Evolutionary conservation across 495 filamentous ascomycete species (phyloP), one percentile per base, ranked within the genome.

Genomic region (Tuber magnatum): DNA sequence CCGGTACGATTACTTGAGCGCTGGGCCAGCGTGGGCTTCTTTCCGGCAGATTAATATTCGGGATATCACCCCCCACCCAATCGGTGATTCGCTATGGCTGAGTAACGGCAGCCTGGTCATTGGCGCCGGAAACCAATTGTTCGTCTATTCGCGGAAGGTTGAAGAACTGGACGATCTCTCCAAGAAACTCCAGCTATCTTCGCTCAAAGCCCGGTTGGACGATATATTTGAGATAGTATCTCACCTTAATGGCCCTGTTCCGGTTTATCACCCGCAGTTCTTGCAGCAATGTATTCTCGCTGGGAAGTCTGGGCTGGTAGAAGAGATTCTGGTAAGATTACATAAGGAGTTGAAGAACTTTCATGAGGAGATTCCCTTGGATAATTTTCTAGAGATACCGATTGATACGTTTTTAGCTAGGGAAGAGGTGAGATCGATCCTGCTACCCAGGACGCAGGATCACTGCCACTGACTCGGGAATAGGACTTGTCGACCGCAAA

Each of bases 221-320:
- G 90, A 94, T 80, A 83, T 97, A 22, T 97, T 96, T 78, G 90
- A 93, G 10, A 87, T 94, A 20, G 91, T 97, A 40, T 90, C 91
- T 73, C 86, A 91, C 69, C 84, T 98, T 56, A 97, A 97, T 81
- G 93, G 93, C 0, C 92, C 94, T 24, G 85, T 97, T 43, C 94
- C 96, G 8, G 88, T 96, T 12, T 99, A 94, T 81, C 95, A 99
- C 79, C 96, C 96, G 12, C 93, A 97, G 80, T 93, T 97, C 77
- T 83, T 99, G 12, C 90, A 91, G 74, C 94, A 97, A 82, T 94
- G 92, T 78, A 94, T 97, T 40, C 86, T 97, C 10, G 86, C 90
- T 32, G 94, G 94, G 4, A 96, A 96, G 82, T 88, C 87, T 43
- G 83, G 81, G 28, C 80, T 94, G 14, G 94, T 94, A 32, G 91